Percentiles rank a stretch among this genome's conserved stretches.
Conservation (phyloP, 2,329 filamentous ascomycete genomes). For the Paecilomyces dactylethromorphus region DNA sequence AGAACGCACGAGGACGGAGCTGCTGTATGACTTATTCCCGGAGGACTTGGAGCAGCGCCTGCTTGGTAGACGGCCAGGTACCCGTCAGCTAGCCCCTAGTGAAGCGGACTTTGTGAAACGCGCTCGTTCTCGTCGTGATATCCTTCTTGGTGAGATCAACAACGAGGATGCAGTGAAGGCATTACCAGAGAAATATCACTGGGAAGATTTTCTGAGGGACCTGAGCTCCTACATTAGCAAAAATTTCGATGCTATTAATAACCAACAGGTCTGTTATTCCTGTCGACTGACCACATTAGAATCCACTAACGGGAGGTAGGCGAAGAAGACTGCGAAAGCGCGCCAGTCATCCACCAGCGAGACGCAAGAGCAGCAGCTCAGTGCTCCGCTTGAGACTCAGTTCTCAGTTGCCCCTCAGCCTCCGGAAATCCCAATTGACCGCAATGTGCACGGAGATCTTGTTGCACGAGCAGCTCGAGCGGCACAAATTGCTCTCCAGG, state of each 20-base stretch:
- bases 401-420: slow-evolving; percentile 34
- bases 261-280: slow-evolving; percentile 36
- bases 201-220: slow-evolving; percentile 57
- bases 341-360: slow-evolving; percentile 32
- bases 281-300: background rate
- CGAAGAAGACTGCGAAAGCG: slow-evolving; percentile 33
- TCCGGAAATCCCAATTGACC: slow-evolving; percentile 33
- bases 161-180: slow-evolving; percentile 43
- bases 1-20: slow-evolving; percentile 48
- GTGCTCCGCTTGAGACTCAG: slow-evolving; percentile 34
- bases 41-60: slow-evolving; percentile 49
- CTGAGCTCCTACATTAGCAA: slow-evolving; percentile 54
- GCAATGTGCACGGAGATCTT: slow-evolving; percentile 38
- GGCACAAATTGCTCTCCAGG: slow-evolving; percentile 42
- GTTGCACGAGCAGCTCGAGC: slow-evolving; percentile 42
- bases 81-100: slow-evolving; percentile 48
- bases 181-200: slow-evolving; percentile 55
- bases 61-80: slow-evolving; percentile 48
- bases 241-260: slow-evolving; percentile 48
- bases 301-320: slow-evolving; percentile 20
- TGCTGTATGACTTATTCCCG: slow-evolving; percentile 56
- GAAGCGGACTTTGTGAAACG: slow-evolving; percentile 56
- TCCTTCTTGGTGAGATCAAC: slow-evolving; percentile 50
- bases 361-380: slow-evolving; percentile 24
- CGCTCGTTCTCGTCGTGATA: slow-evolving; percentile 48